These are phyloP conservation scores for Larix kaempferi DNA, from an alignment of 75 land plant species.

Conservation along the genomic window DNA sequence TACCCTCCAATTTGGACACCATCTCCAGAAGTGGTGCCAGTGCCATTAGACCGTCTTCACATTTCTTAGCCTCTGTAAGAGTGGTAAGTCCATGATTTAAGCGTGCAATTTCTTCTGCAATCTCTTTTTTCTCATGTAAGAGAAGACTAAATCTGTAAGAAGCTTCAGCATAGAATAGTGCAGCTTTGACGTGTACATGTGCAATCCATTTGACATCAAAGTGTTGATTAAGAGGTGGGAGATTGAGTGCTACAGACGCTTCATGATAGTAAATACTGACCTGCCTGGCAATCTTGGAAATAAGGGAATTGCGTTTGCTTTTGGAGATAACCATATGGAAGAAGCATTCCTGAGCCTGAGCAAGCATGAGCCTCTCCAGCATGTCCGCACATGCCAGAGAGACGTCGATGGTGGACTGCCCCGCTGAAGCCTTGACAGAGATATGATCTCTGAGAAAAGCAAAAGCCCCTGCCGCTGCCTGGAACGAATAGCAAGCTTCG, in stretches of 20 bases:
- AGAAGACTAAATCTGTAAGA: slow-evolving; percentile 76
- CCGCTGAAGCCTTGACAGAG: slow-evolving; percentile 49
- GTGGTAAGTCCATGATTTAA: slow-evolving; percentile 63
- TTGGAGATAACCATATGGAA: slow-evolving; percentile 86
- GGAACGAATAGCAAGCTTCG: slow-evolving; percentile 77
- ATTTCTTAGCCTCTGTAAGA: slow-evolving; percentile 69
- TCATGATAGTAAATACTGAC: slow-evolving; percentile 90
- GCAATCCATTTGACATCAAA: slow-evolving; percentile 92
- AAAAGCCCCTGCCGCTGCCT: slow-evolving; percentile 87
- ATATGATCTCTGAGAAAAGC: slow-evolving; percentile 73
- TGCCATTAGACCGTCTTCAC: slow-evolving; percentile 59
- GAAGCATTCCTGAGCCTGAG: slow-evolving; percentile 98
- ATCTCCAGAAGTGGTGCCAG: slow-evolving; percentile 75
- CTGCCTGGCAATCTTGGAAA: slow-evolving; percentile 86
- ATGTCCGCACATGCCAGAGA: slow-evolving; percentile 84
- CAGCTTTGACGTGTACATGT: slow-evolving; percentile 91
- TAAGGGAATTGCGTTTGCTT: slow-evolving; percentile 65
- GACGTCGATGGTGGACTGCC: slow-evolving; percentile 65
- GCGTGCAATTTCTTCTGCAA: slow-evolving; percentile 94
- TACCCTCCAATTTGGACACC: slow-evolving; percentile 46
- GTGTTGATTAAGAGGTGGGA: slow-evolving; percentile 77
- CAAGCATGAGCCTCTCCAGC: slow-evolving; percentile 96
- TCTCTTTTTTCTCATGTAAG: slow-evolving; percentile 88
- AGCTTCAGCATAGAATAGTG: slow-evolving; percentile 86
- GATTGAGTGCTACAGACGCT: slow-evolving; percentile 63